Evolutionary conservation across 192 early-diverging fungal genomes (phyloP).

Genomic region (Gamsiella multidivaricata): DNA sequence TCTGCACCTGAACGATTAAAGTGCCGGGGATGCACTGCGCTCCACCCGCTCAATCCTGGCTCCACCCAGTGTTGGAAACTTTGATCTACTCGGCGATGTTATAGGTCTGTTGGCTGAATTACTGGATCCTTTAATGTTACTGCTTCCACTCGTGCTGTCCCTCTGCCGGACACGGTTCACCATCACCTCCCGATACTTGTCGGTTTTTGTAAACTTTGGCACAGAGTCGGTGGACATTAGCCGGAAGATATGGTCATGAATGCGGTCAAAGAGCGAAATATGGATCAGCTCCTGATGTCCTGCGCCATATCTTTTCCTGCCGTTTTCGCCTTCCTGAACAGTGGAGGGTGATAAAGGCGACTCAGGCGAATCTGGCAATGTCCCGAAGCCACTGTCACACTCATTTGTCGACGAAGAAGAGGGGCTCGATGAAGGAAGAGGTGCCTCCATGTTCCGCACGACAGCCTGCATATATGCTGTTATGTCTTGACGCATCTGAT

Average conservation of each 20-base stretch:
- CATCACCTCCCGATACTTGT: slow-evolving; percentile 57
- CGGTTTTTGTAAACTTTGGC: slow-evolving; percentile 77
- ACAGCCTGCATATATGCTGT: slow-evolving; percentile 60
- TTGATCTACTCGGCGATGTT: too few species aligned
- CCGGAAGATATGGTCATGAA: slow-evolving; percentile 75
- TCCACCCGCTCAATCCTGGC: too few species aligned
- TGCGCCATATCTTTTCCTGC: not conserved
- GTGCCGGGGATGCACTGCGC: too few species aligned
- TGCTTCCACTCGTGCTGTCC: not conserved
- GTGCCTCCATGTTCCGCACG: slow-evolving; percentile 45
- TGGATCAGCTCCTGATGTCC: slow-evolving; percentile 28
- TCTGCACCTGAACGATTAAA: too few species aligned
- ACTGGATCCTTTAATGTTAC: too few species aligned
- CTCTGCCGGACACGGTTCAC: slow-evolving; percentile 38
- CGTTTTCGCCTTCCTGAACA: not conserved
- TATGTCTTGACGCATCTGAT: slow-evolving; percentile 59
- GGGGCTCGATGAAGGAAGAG: not conserved
- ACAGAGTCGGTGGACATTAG: slow-evolving; percentile 82
- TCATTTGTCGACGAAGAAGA: too few species aligned
- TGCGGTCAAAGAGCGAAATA: slow-evolving; percentile 64
- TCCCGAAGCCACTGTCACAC: not conserved
- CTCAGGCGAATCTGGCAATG: slow-evolving; percentile 29
- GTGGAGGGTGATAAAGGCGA: not conserved
- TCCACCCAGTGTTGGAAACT: too few species aligned
- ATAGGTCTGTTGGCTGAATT: too few species aligned